Conservation (phyloP, 352 stramenopile genomes). For the Pseudoperonospora humuli region DNA sequence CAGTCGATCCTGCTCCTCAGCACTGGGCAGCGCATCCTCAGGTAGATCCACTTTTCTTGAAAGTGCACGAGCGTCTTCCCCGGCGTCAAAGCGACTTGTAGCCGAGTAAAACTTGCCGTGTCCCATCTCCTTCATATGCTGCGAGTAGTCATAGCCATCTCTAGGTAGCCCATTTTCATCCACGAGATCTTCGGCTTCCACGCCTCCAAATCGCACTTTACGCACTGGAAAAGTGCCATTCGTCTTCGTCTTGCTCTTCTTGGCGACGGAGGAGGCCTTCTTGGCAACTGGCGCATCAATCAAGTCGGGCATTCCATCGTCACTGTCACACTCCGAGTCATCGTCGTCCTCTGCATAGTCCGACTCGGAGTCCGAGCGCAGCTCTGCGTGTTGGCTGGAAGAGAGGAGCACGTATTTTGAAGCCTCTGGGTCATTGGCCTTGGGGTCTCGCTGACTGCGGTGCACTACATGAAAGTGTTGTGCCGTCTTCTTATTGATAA, state of each 20-base stretch:
- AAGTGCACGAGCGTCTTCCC: slow-evolving; percentile 40
- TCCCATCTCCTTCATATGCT: slow-evolving; percentile 90
- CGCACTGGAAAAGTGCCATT: slow-evolving; percentile 39
- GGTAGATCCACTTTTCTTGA: slow-evolving; percentile 57
- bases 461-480: slow-evolving; percentile 86
- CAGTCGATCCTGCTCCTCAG: slow-evolving; percentile 66
- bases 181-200: slow-evolving; percentile 67
- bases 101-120: slow-evolving; percentile 76
- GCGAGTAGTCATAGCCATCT: slow-evolving; percentile 90
- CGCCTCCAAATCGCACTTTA: slow-evolving; percentile 55
- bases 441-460: slow-evolving; percentile 74
- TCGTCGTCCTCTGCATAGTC: slow-evolving; percentile 25
- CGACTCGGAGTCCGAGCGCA: slow-evolving; percentile 44
- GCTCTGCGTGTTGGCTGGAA: slow-evolving; percentile 50
- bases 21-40: slow-evolving; percentile 56
- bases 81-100: slow-evolving; percentile 51
- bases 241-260: slow-evolving; percentile 17
- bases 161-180: slow-evolving; percentile 85
- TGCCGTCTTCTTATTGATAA: slow-evolving; percentile 82
- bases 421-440: slow-evolving; percentile 68
- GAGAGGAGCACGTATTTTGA: slow-evolving; percentile 82
- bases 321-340: slow-evolving; percentile 31
- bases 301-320: slow-evolving; percentile 52
- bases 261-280: background rate
- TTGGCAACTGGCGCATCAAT: slow-evolving; percentile 24